Evolutionary conservation across 2,329 filamentous ascomycete species (phyloP), one percentile per base, ranked within the genome.

Genomic region (Colletotrichum navitas): DNA sequence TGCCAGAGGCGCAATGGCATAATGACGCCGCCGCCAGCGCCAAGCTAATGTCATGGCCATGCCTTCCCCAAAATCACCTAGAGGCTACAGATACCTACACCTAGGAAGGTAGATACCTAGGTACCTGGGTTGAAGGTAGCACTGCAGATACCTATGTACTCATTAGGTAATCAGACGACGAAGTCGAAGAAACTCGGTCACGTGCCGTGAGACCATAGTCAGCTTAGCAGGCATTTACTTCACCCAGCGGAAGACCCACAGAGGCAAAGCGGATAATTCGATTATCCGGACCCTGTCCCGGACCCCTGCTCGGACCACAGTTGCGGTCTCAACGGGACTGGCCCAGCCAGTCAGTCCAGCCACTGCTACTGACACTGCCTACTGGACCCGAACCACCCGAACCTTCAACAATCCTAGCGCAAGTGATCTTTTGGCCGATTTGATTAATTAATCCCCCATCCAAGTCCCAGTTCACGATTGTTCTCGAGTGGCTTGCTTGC

Each of bases 341-440:
- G 59, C 32, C 47, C 26, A 61, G 43, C 58, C 58, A 61, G 58
- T 34, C 58, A 61, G 58, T 34, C 32, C 52, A 68, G n/a, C 60
- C 36, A 66, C 36, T 24, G 36, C 65, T 34, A 56, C 54, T 14
- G 34, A 34, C 54, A 29, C 49, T 64, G 60, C 60, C 66, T 5
- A 55, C 60, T 64, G 45, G 62, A 60, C 66, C 62, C 47, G 36
- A 49, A 70, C 63, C 55, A 60, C 66, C 62, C 47, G 36, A 49
- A 70, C 63, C 55, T 55, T 67, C 32, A 36, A 58, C 56, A 47
- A 26, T 66, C 43, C 41, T 67, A 62, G 68, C 63, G 68, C 56
- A 66, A 66, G 63, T 63, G 39, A 69, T 56, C 34, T 21, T 45
- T 69, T 21, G 43, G 34, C 47, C 26, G 58, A 61, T 34, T 47